These are phyloP conservation scores for Elsinoe fawcettii DNA, from an alignment of 2,329 filamentous ascomycete species.

Conservation along the genomic window DNA sequence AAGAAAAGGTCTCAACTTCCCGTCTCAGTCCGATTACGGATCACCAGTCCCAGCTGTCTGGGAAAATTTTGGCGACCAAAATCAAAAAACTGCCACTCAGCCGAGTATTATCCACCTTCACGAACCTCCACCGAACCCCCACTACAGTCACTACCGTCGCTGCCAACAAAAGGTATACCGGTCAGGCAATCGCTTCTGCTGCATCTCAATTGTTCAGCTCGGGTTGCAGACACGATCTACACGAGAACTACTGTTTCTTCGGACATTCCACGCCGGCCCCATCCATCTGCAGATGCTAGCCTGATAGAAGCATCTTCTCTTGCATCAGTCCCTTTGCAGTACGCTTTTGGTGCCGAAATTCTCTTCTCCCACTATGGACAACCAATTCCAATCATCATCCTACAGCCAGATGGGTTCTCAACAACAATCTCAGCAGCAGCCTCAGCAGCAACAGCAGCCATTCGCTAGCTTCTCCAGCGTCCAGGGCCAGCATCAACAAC, in stretches of 20 bases:
- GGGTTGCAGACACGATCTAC: background rate
- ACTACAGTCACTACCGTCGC: constrained; percentile 14
- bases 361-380: constrained; percentile 13
- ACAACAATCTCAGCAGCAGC: constrained; percentile 21
- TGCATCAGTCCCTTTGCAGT: background rate
- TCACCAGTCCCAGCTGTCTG: constrained; percentile 10
- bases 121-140: background rate
- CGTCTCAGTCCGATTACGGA: constrained; percentile 7
- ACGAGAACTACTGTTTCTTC: background rate
- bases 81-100: constrained; percentile 8
- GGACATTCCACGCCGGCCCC: constrained; percentile 1
- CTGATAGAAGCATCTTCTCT: constrained; percentile 3
- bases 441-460: constrained; percentile 20
- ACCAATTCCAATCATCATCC: constrained; percentile 8
- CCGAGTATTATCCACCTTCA: constrained; percentile 13
- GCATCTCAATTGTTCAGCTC: background rate
- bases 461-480: background rate
- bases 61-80: constrained; percentile 13
- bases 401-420: constrained; percentile 14
- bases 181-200: constrained; percentile 7
- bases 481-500: constrained; percentile 15
- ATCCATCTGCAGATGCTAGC: constrained; percentile 10
- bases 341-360: constrained; percentile 3
- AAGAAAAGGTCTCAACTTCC: background rate
- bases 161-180: background rate